Evolutionary conservation across 2,329 filamentous ascomycete genomes (phyloP), one percentile per base, ranked within the genome.

Genomic region (Pseudogymnoascus sp.): DNA sequence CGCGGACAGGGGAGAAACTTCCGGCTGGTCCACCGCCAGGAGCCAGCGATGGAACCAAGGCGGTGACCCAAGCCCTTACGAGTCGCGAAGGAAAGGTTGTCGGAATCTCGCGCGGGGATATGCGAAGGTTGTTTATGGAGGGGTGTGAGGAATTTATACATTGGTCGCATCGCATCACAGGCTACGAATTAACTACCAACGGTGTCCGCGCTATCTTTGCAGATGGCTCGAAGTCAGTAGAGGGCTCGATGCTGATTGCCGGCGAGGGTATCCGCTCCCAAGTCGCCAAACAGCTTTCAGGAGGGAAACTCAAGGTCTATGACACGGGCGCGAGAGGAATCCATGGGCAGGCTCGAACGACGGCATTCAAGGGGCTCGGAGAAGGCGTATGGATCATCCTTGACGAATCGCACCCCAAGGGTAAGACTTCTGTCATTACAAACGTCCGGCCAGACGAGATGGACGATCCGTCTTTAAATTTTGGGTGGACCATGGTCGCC

Each of bases 401-500:
- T 0, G 85, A 88, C 66, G 70, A 75, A 2, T 73, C 75, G 0
- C 74, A 77, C 11, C 70, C 77, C 0, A 68, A 75, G 1, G 82
- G 82, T 0, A 70, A 69, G 6, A 72, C 84, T 1, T 82, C 79
- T 61, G 66, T 82, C 62, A 87, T 88, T 57, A 88, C 85, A 1
- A 88, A 88, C 59, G 82, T 88, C 0, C 79, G 85, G 1, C 69
- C 83, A 0, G 76, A 75, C 5, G 83, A 86, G 43, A 82, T 82
- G 79, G 75, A 87, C 65, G 77, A 87, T 63, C 79, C 82, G 0
- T 69, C 77, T 39, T 61, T 84, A 1, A 61, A 80, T 20, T 85
- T 87, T 63, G 85, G 85, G 2, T 88, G 84, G 84, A 87, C 84
- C 0, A 79, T 88, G 79, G 76, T 73, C 3, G 83, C 77, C 4